Evolutionary conservation across 2,329 filamentous ascomycete species (phyloP).

Genomic region (Alternaria solani): DNA sequence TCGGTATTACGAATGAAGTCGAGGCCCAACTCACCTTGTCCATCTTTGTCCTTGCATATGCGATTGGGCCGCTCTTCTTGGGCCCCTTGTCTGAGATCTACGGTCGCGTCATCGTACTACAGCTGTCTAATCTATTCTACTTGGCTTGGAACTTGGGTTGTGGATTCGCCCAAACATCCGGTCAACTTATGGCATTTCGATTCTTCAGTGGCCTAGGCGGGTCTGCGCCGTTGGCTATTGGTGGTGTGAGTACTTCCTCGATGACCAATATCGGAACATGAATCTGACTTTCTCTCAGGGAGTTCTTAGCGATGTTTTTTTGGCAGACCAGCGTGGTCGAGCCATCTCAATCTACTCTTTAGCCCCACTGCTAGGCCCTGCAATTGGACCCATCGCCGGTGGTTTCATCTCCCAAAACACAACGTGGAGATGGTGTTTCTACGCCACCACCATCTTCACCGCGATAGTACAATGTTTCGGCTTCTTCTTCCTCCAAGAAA

Average conservation of each 20-base stretch:
- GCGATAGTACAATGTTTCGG: conserved; percentile 68
- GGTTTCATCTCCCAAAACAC: conserved; percentile 70
- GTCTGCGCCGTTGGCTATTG: conserved; percentile 50
- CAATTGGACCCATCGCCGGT: conserved; percentile 70
- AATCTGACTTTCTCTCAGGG: conserved; percentile 33
- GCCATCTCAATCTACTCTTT: conserved; percentile 70
- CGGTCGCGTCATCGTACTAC: conserved; percentile 49
- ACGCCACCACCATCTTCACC: conserved; percentile 69
- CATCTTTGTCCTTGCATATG: conserved; percentile 53
- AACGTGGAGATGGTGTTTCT: conserved; percentile 79
- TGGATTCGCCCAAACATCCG: conserved; percentile 48
- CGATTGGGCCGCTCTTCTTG: conserved; percentile 50
- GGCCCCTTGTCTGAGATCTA: conserved; percentile 51
- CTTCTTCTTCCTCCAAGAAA: conserved; percentile 70
- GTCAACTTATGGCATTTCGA: conserved; percentile 48
- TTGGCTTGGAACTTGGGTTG: conserved; percentile 52
- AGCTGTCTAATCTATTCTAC: conserved; percentile 51
- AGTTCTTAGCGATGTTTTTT: conserved; percentile 63
- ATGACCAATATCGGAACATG: not conserved
- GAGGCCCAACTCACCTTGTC: conserved; percentile 48
- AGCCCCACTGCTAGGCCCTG: conserved; percentile 70
- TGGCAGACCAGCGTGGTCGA: conserved; percentile 67
- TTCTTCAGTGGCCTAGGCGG: conserved; percentile 51
- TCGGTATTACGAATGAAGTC: conserved; percentile 44
- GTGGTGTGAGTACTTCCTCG: conserved; percentile 36